Percentiles rank a stretch among this genome's conserved stretches.
These are phyloP conservation scores for Sarocladium strictum DNA, from an alignment of 2,329 filamentous ascomycete species.

Conservation along the genomic window DNA sequence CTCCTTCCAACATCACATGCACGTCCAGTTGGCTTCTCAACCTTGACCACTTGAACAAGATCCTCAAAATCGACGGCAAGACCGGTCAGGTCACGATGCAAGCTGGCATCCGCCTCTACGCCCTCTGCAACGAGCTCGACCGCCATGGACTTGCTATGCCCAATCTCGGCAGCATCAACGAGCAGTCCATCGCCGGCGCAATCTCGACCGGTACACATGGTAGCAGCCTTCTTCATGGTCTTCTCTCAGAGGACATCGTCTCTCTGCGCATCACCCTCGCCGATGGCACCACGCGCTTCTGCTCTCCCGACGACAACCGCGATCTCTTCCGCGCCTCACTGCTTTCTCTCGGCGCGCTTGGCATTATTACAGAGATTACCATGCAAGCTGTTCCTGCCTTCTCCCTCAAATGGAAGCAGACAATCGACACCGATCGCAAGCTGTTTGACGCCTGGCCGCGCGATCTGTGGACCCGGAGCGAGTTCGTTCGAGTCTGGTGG, in stretches of 20 bases:
- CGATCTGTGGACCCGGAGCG: conserved; percentile 72
- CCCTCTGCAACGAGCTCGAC: conserved; percentile 69
- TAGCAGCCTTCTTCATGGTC: conserved; percentile 74
- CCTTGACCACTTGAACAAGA: conserved; percentile 72
- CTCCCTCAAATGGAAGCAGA: conserved; percentile 82
- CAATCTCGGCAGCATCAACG: conserved; percentile 90
- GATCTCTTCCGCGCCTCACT: conserved; percentile 86
- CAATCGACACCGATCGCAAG: conserved; percentile 61
- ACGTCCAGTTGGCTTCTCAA: conserved; percentile 94
- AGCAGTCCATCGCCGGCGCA: conserved; percentile 86
- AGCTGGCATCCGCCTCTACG: conserved; percentile 78
- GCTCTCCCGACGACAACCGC: conserved; percentile 61
- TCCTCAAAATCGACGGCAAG: conserved; percentile 63
- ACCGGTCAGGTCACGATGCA: conserved; percentile 69
- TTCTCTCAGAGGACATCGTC: conserved; percentile 73
- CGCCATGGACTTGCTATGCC: conserved; percentile 75
- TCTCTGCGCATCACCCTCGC: conserved; percentile 75
- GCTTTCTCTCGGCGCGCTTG: conserved; percentile 81
- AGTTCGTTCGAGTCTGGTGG: conserved; percentile 97
- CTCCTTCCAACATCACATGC: conserved; percentile 85
- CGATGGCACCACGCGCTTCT: conserved; percentile 67
- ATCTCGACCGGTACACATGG: conserved; percentile 93
- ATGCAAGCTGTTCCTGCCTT: conserved; percentile 75
- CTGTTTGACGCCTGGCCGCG: conserved; percentile 65
- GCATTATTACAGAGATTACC: conserved; percentile 85